A percentile compares a stretch with the other conserved stretches of the same genome.
These are phyloP conservation scores for Pythium utonaiense DNA, from an alignment of 352 stramenopile genomes.

Conservation along the genomic window DNA sequence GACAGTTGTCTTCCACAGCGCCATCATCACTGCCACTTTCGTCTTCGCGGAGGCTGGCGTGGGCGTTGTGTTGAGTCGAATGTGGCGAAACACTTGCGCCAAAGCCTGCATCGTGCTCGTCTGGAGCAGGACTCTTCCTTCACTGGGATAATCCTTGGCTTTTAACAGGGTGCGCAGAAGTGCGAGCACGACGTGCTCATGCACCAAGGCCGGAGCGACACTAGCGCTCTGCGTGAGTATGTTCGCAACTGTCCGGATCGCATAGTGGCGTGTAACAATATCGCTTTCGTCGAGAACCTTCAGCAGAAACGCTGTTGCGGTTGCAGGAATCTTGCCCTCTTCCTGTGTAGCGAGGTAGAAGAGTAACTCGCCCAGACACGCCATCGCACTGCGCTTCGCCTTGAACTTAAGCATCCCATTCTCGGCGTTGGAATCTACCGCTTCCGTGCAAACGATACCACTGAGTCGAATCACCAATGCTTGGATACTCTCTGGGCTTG, in stretches of 20 bases:
- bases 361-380: constrained; percentile 66
- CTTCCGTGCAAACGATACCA: constrained; percentile 2
- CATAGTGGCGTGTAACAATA: constrained; percentile 46
- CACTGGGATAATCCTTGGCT: background rate
- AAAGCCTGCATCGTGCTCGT: constrained; percentile 45
- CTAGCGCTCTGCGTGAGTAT: constrained; percentile 46
- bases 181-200: constrained; percentile 32
- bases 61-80: constrained; percentile 22
- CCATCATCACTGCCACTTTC: constrained; percentile 32
- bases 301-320: constrained; percentile 34
- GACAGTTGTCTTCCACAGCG: constrained; percentile 34
- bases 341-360: constrained; percentile 74
- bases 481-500: constrained; percentile 55
- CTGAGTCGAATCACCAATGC: constrained; percentile 28
- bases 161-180: constrained; percentile 6
- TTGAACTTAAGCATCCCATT: background rate
- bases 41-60: constrained; percentile 17
- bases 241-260: constrained; percentile 54
- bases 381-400: constrained; percentile 22
- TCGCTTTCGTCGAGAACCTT: constrained; percentile 37
- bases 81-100: constrained; percentile 50
- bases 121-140: constrained; percentile 23
- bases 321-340: constrained; percentile 32
- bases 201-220: constrained; percentile 35
- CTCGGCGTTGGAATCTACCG: background rate